These are phyloP conservation scores for Colletotrichum gigasporum DNA, from an alignment of 2,329 filamentous ascomycete species.

Conservation along the genomic window DNA sequence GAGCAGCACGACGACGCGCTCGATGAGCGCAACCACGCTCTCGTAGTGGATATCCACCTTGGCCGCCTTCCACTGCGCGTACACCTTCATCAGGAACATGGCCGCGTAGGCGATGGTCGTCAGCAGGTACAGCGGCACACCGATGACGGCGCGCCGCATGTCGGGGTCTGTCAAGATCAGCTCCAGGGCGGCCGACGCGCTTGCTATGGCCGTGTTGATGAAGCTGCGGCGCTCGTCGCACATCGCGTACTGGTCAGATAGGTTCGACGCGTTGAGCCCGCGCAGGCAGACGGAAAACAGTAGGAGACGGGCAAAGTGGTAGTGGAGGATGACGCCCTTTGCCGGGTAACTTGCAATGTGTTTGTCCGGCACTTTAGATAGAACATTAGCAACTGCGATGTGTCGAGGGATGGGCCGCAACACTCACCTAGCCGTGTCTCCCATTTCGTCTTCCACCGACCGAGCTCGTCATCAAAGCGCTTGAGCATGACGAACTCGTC, in stretches of 20 bases:
- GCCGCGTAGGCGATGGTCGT: constrained; percentile 44
- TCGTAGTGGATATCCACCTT: constrained; percentile 41
- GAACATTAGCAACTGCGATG: background rate
- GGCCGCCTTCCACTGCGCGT: constrained; percentile 41
- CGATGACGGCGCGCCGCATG: constrained; percentile 42
- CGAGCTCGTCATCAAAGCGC: constrained; percentile 42
- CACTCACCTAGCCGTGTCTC: constrained; percentile 42
- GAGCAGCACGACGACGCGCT: constrained; percentile 37
- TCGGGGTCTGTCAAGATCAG: constrained; percentile 42
- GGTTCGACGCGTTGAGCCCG: constrained; percentile 36
- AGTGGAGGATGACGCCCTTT: constrained; percentile 59
- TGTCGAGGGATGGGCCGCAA: constrained; percentile 30
- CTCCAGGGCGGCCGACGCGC: constrained; percentile 41
- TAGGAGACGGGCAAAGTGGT: constrained; percentile 60
- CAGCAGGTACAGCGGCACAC: constrained; percentile 43
- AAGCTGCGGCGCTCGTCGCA: constrained; percentile 54
- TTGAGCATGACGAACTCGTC: constrained; percentile 44
- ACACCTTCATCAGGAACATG: constrained; percentile 44
- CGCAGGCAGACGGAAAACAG: constrained; percentile 59
- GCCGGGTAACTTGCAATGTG: constrained; percentile 58
- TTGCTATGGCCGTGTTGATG: constrained; percentile 50
- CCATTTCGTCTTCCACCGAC: constrained; percentile 48
- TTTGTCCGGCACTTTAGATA: constrained; percentile 49
- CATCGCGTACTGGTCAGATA: constrained; percentile 48
- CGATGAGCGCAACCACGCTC: constrained; percentile 39